Percentiles rank a stretch among this genome's conserved stretches.
These are phyloP conservation scores for Amanita rubescens DNA, from an alignment of 768 basidiomycete genomes.

Conservation along the genomic window DNA sequence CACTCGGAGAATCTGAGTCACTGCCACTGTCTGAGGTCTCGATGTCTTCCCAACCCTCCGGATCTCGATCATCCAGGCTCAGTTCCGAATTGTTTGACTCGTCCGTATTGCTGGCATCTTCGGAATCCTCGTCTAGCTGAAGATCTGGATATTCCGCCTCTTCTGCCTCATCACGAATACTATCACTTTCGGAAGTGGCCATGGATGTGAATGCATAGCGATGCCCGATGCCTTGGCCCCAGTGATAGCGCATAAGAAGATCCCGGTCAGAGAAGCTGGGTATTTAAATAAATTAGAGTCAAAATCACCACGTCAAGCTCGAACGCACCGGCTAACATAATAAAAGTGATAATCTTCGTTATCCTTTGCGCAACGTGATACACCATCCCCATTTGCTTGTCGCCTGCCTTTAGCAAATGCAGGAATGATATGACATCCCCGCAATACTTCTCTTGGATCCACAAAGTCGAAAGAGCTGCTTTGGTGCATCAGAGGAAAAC, in stretches of 20 bases:
- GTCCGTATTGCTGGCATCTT: background rate
- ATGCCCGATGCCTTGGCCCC: background rate
- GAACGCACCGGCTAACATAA: conserved; percentile 28
- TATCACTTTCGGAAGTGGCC: no score
- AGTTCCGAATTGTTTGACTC: background rate
- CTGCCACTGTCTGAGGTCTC: conserved; percentile 1
- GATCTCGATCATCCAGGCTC: background rate
- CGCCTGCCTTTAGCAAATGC: conserved; percentile 20
- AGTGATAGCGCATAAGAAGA: no score
- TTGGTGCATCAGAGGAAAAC: conserved; percentile 22
- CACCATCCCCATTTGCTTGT: conserved; percentile 7
- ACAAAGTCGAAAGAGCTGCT: conserved; percentile 34
- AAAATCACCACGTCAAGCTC: background rate
- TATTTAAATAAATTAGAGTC: background rate
- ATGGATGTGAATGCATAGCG: background rate
- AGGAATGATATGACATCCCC: conserved; percentile 32
- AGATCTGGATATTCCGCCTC: no score
- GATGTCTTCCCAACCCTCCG: background rate
- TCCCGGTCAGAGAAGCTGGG: background rate
- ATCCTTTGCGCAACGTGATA: conserved; percentile 3
- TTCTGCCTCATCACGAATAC: background rate
- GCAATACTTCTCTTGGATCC: conserved; percentile 30
- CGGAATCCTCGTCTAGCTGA: background rate
- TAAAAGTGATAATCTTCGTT: conserved; percentile 23
- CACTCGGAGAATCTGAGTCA: no score